Evolutionary conservation across 2,329 filamentous ascomycete genomes (phyloP).

Genomic region (Claviceps sp.): DNA sequence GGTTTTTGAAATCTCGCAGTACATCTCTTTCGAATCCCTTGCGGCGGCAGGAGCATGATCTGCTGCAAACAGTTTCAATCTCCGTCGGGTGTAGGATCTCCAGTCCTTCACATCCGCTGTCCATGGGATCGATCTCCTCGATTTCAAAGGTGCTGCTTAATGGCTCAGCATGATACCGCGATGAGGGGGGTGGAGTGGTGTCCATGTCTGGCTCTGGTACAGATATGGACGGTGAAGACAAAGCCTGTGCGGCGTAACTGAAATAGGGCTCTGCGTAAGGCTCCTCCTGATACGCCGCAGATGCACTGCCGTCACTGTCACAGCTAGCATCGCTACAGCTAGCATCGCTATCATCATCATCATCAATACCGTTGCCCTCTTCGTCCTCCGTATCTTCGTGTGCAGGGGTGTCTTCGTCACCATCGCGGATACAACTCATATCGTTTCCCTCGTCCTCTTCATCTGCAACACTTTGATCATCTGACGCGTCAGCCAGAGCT

Average conservation of each 20-base stretch:
- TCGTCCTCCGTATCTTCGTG: background rate
- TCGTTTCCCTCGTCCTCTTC: background rate
- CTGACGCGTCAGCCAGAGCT: background rate
- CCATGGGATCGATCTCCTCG: slow-evolving; percentile 34
- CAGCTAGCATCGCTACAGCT: background rate
- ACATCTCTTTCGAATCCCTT: slow-evolving; percentile 29
- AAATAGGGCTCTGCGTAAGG: background rate
- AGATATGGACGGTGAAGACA: background rate
- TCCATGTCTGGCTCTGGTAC: background rate
- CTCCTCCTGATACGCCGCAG: background rate
- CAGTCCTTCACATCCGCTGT: slow-evolving; percentile 29
- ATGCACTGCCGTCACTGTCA: background rate
- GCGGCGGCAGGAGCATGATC: slow-evolving; percentile 24
- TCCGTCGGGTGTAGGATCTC: slow-evolving; percentile 30
- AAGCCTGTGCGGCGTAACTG: background rate
- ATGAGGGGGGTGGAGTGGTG: background rate
- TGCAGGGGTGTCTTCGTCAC: background rate
- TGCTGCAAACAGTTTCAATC: slow-evolving; percentile 33
- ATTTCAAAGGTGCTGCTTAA: slow-evolving; percentile 21
- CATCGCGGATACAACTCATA: background rate
- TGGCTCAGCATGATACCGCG: slow-evolving; percentile 8
- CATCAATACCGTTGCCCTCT: background rate
- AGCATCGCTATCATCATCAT: background rate
- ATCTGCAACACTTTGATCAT: background rate
- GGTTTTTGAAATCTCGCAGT: slow-evolving; percentile 30